Base-by-base conservation (phyloP, 805 yeast species). In the Schwanniomyces vanrijiae region DNA sequence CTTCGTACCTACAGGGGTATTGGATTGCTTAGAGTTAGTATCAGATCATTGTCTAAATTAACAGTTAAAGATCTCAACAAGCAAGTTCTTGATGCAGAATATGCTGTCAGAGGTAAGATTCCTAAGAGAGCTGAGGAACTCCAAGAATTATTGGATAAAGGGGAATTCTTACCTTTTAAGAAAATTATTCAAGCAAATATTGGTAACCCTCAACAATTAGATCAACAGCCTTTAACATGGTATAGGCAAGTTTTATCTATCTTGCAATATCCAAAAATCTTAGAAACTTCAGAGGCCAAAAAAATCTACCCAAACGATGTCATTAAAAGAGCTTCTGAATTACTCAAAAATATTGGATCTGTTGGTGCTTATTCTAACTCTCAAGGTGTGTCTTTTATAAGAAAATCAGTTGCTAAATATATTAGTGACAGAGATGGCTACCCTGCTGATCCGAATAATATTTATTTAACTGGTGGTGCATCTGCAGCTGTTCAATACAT, bases 141-240 rank as follows among this genome's bases (percentile, higher is more conserved):
- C 48, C 76, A 84, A 48, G 69, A 67, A 8, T 78, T 81, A 55
- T 73, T 94, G 34, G 50, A 56, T 19, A 73, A 80, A 34, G 84
- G 87, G 21, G 75, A 73, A 16, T 81, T 87, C 4, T 71, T 90
- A 53, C 96, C 96, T 0, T 94, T 90, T 62, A 69, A 78, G 37
- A 72, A 79, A 50, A 88, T 94, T 58, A 86, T 95, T 62, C 84
- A 82, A 59, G 94, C 97, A 53, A 94, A 94, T 64, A 94, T 94
- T 52, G 99, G 99, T 25, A 94, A 94, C 64, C 99, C 99, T 2
- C 99, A 94, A 68, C 98, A 92, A 65, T 76, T 94, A 62, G 92
- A 90, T 56, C 99, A 94, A 67, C 79, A 84, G 59, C 99, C 99
- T 0, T 75, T 94, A 57, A 88, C 96, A n/a, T 94, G 94, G 74